phyloP scores from a whole-genome alignment of 2,329 filamentous ascomycete species.

The Penicillium sp. region DNA sequence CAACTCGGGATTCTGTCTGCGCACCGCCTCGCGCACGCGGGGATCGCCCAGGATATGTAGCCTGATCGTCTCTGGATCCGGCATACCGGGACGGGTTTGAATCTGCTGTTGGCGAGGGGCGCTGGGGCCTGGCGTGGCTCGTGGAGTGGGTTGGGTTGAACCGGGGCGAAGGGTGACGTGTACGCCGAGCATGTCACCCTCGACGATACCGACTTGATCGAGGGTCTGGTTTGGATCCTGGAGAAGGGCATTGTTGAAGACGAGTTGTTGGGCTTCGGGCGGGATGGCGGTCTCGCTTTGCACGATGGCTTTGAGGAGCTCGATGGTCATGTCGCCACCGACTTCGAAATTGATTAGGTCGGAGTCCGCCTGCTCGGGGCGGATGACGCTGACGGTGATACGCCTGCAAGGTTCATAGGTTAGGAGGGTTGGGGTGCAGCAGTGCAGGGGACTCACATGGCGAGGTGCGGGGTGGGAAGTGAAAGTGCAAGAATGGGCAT shows the following conservation, averaged over 20 bases:
- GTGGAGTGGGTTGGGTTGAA: conserved; percentile 27
- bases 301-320: conserved; percentile 81
- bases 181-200: conserved; percentile 89
- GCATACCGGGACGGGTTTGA: conserved; percentile 32
- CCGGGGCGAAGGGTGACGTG: conserved; percentile 55
- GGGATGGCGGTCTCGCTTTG: conserved; percentile 75
- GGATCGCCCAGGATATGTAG: conserved; percentile 79
- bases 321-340: conserved; percentile 74
- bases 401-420: conserved; percentile 54
- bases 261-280: conserved; percentile 71
- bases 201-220: conserved; percentile 70
- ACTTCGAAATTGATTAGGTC: conserved; percentile 80
- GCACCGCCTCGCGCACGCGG: conserved; percentile 64
- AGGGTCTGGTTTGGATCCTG: conserved; percentile 74
- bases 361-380: conserved; percentile 64
- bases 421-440: background rate
- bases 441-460: conserved; percentile 1
- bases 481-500: background rate
- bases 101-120: conserved; percentile 26
- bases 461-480: background rate
- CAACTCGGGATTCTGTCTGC: conserved; percentile 69
- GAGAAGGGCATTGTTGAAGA: conserved; percentile 81
- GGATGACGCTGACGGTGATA: conserved; percentile 80
- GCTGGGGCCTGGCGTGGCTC: conserved; percentile 28
- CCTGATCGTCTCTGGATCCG: conserved; percentile 74